Evolutionary conservation across 2,329 filamentous ascomycete genomes (phyloP).

Genomic region (Myriosclerotinia scirpicola): DNA sequence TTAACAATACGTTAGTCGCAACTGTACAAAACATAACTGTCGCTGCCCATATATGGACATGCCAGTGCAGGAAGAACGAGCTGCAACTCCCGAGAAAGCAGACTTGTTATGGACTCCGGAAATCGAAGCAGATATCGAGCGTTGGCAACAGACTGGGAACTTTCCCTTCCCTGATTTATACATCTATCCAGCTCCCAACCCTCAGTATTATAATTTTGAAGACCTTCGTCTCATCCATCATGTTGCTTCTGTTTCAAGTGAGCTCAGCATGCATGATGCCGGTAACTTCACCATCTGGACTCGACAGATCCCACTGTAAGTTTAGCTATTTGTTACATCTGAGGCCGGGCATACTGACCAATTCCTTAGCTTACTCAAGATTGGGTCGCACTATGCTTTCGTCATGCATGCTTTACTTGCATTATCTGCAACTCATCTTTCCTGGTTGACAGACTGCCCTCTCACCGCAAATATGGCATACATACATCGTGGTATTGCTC

Average conservation of each 20-base stretch:
- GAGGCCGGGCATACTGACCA: conserved; percentile 5
- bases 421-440: conserved; percentile 92
- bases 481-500: conserved; percentile 80
- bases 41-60: conserved; percentile 97
- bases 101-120: conserved; percentile 84
- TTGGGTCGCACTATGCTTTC: conserved; percentile 78
- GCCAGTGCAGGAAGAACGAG: conserved; percentile 63
- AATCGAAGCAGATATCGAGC: conserved; percentile 75
- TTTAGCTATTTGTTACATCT: conserved; percentile 29
- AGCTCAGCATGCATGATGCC: conserved; percentile 74
- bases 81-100: conserved; percentile 60
- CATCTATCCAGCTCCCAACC: conserved; percentile 72
- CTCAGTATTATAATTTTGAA: conserved; percentile 70
- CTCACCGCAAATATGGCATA: conserved; percentile 86
- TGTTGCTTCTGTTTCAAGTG: conserved; percentile 79
- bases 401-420: conserved; percentile 93
- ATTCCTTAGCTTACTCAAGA: conserved; percentile 67
- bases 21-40: conserved; percentile 98
- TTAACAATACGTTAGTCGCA: conserved; percentile 62
- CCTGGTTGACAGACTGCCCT: conserved; percentile 82
- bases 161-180: conserved; percentile 83
- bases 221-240: conserved; percentile 90
- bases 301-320: conserved; percentile 87
- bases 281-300: conserved; percentile 91
- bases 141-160: conserved; percentile 79